A percentile compares a stretch with the other conserved stretches of the same genome.
Conservation (phyloP, 2,329 filamentous ascomycete genomes). For the Paracoccidioides lutzii region DNA sequence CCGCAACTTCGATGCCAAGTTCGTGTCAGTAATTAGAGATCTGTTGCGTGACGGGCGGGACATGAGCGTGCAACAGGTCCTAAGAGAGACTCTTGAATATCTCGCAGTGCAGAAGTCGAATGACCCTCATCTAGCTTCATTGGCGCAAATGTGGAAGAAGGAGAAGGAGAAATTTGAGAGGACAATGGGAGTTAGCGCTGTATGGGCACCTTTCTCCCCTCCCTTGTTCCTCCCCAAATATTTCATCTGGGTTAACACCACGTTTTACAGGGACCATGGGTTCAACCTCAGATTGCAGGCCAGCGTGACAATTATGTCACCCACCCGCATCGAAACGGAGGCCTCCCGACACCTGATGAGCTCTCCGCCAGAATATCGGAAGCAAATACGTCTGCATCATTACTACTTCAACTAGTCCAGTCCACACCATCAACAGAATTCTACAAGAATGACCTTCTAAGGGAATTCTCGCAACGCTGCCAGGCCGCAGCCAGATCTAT, state of each 20-base stretch:
- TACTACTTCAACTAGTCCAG: conserved; percentile 83
- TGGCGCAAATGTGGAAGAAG: conserved; percentile 79
- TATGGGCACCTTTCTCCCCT: neutral
- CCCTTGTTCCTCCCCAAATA: neutral
- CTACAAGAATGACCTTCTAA: conserved; percentile 71
- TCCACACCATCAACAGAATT: conserved; percentile 68
- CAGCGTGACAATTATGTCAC: conserved; percentile 13
- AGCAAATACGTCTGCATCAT: conserved; percentile 75
- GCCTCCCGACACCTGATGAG: conserved; percentile 56
- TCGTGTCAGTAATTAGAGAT: conserved; percentile 61
- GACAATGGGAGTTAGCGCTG: conserved; percentile 37
- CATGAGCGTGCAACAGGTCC: conserved; percentile 65
- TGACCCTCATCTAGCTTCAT: conserved; percentile 58
- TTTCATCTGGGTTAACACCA: neutral
- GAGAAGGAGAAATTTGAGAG: conserved; percentile 58
- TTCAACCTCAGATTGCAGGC: conserved; percentile 3
- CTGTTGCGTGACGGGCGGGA: conserved; percentile 60
- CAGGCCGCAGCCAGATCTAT: conserved; percentile 67
- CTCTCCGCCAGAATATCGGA: conserved; percentile 76
- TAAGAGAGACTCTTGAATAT: conserved; percentile 73
- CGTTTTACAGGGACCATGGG: neutral
- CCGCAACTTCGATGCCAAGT: conserved; percentile 76
- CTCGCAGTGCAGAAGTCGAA: conserved; percentile 59
- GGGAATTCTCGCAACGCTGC: conserved; percentile 83
- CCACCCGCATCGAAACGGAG: conserved; percentile 22